A percentile compares a stretch with the other conserved stretches of the same genome.
phyloP scores from a whole-genome alignment of 768 basidiomycete genomes.

The Russula emetica region DNA sequence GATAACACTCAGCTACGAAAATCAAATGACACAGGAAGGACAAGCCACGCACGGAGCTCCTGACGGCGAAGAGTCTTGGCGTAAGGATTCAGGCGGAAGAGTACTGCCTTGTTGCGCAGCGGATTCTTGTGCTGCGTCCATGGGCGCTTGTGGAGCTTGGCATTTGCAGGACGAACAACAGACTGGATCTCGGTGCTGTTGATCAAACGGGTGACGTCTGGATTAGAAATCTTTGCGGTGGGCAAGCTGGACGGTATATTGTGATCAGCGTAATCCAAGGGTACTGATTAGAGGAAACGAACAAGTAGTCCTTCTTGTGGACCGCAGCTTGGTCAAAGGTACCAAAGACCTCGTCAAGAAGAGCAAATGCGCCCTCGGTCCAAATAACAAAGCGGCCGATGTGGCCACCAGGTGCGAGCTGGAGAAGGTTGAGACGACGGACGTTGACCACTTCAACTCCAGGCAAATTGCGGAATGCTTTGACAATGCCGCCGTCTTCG shows the following conservation, averaged over 20 bases:
- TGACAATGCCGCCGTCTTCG: conserved; percentile 95
- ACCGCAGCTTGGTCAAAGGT: conserved; percentile 85
- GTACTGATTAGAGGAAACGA: conserved; percentile 32
- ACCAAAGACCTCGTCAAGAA: conserved; percentile 93
- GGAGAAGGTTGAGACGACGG: conserved; percentile 90
- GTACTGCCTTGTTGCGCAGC: conserved; percentile 84
- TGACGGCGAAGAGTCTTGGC: conserved; percentile 90
- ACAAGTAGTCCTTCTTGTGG: conserved; percentile 89
- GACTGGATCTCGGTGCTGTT: conserved; percentile 98
- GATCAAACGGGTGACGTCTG: conserved; percentile 95
- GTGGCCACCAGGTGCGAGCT: conserved; percentile 99
- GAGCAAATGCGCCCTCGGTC: conserved; percentile 90
- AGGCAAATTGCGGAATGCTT: conserved; percentile 98
- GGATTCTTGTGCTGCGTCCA: conserved; percentile 99
- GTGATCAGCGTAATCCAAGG: not conserved
- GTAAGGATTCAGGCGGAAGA: conserved; percentile 98
- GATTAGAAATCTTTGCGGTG: conserved; percentile 93
- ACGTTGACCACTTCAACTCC: conserved; percentile 98
- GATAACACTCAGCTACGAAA: conserved; percentile 11
- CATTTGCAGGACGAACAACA: conserved; percentile 85
- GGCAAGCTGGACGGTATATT: conserved; percentile 59
- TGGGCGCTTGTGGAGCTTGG: conserved; percentile 83
- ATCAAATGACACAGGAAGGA: conserved; percentile 1
- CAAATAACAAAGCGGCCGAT: conserved; percentile 99
- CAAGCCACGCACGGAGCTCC: conserved; percentile 66